These are phyloP conservation scores for Thielaviopsis euricoi DNA, from an alignment of 2,329 filamentous ascomycete species.

Conservation along the genomic window DNA sequence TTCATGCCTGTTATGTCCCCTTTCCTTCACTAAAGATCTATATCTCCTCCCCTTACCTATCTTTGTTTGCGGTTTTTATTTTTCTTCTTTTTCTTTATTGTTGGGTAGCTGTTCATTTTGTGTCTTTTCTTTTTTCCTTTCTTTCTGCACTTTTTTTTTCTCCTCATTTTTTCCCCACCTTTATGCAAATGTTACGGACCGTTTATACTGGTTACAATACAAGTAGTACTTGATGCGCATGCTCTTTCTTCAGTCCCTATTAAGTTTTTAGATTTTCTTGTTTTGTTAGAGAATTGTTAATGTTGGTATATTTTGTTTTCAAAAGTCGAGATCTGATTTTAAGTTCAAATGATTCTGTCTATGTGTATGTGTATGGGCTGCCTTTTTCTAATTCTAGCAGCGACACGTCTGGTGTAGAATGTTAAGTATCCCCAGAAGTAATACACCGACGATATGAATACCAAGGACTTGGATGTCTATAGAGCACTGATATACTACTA, in stretches of 20 bases:
- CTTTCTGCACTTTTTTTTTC: slow-evolving; percentile 1
- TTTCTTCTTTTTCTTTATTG: no score
- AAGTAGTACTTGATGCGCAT: not conserved
- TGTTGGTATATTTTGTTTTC: not conserved
- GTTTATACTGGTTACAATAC: not conserved
- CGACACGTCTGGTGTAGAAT: no score
- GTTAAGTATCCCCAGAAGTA: no score
- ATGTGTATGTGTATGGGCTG: no score
- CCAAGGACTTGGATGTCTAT: no score
- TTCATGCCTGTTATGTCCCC: slow-evolving; percentile 10
- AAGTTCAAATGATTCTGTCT: no score
- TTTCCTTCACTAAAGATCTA: not conserved
- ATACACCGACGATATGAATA: no score
- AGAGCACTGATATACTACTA: no score
- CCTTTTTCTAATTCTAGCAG: no score
- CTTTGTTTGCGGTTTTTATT: slow-evolving; percentile 1
- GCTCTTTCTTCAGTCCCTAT: not conserved
- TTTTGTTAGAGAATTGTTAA: not conserved
- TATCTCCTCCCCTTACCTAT: not conserved
- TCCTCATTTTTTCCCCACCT: not conserved
- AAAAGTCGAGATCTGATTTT: not conserved
- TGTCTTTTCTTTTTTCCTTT: slow-evolving; percentile 2
- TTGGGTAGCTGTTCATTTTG: not conserved
- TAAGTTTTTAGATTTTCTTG: not conserved
- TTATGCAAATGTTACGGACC: not conserved